Percentiles rank a stretch among this genome's conserved stretches.
phyloP scores from a whole-genome alignment of 352 stramenopile genomes.

The Phytophthora cajani region DNA sequence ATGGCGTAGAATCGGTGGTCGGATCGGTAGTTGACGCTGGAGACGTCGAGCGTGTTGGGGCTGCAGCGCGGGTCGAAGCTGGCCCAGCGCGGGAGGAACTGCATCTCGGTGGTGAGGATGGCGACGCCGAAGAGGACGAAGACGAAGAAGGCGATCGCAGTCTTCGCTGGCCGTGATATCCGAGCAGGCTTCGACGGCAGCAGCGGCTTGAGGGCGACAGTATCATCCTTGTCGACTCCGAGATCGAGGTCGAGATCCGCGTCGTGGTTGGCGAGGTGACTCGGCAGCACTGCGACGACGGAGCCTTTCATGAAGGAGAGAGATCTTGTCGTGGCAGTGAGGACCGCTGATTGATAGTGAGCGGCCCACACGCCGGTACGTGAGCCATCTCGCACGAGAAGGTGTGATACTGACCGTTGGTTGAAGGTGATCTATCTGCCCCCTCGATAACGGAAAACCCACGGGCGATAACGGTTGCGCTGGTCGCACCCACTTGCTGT shows the following conservation, averaged over 20 bases:
- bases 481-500: background rate
- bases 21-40: slow-evolving; percentile 15
- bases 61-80: slow-evolving; percentile 16
- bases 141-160: slow-evolving; percentile 2
- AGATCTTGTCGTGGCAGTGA: background rate
- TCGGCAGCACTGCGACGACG: background rate
- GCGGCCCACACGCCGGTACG: background rate
- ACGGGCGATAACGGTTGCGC: background rate
- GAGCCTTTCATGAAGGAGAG: background rate
- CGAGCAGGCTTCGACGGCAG: background rate
- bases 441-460: background rate
- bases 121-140: slow-evolving; percentile 4
- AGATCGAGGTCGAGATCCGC: background rate
- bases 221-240: background rate
- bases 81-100: slow-evolving; percentile 11
- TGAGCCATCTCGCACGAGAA: background rate
- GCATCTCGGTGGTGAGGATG: slow-evolving; percentile 14
- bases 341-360: background rate
- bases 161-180: slow-evolving; percentile 6
- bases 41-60: slow-evolving; percentile 5
- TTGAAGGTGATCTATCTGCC: background rate
- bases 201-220: background rate
- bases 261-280: background rate
- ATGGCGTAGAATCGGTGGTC: slow-evolving; percentile 18
- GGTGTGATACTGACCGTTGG: background rate